Evolutionary conservation across 192 early-diverging fungal genomes (phyloP).

Genomic region (Coemansia pectinata): DNA sequence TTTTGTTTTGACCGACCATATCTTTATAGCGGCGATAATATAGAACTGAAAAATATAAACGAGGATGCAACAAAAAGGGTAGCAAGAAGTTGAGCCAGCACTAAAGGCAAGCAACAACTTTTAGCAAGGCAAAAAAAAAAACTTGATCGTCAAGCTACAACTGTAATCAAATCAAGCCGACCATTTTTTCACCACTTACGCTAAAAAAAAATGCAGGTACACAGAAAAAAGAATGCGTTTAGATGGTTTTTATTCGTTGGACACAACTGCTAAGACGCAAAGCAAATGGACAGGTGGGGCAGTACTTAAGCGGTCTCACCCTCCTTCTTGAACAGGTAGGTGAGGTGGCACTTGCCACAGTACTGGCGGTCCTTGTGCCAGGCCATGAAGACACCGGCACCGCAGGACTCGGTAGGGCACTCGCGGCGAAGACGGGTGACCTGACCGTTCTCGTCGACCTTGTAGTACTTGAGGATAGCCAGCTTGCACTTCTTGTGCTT

Average conservation of each 20-base stretch:
- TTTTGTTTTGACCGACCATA: conserved; percentile 24
- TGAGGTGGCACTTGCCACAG: conserved; percentile 96
- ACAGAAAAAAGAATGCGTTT: no score
- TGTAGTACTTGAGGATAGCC: conserved; percentile 98
- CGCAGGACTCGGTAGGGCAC: conserved; percentile 95
- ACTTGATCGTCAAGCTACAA: background rate
- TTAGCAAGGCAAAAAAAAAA: conserved; percentile 34
- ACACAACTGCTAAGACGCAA: background rate
- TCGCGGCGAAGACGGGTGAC: conserved; percentile 98
- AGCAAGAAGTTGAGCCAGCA: background rate
- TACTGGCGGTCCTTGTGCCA: conserved; percentile 97
- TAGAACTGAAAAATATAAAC: background rate
- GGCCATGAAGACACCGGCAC: conserved; percentile 99
- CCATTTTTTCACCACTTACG: background rate
- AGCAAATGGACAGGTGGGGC: background rate
- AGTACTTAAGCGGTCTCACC: conserved; percentile 46
- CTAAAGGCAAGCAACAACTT: background rate
- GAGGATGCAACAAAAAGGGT: background rate
- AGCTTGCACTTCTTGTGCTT: conserved; percentile 99
- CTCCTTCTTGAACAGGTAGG: conserved; percentile 93
- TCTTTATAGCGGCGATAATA: background rate
- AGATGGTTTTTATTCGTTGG: background rate
- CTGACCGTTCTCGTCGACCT: conserved; percentile 97
- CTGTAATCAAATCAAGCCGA: background rate
- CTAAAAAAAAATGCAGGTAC: no score